Conservation (phyloP, 2,329 filamentous ascomycete species). For the Sporothrix sp. region DNA sequence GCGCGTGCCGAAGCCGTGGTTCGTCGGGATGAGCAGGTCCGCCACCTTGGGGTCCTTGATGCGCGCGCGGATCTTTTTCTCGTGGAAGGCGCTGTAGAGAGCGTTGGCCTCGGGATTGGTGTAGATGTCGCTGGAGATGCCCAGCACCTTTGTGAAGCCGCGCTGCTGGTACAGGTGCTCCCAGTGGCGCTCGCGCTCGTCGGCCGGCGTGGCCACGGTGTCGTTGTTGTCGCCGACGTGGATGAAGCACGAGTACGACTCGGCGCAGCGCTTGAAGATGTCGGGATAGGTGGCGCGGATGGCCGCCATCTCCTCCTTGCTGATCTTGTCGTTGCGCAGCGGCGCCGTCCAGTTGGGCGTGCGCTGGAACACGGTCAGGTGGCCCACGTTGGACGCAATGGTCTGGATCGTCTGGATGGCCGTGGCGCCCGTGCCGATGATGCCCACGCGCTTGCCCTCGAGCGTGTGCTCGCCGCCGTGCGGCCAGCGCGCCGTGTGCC, state of each 20-base stretch:
- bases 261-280: constrained; percentile 36
- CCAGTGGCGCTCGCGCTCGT: constrained; percentile 34
- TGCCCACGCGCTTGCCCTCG: constrained; percentile 16
- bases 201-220: constrained; percentile 30
- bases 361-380: constrained; percentile 42
- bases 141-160: constrained; percentile 9
- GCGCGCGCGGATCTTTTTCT: constrained; percentile 27
- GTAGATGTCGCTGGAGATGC: constrained; percentile 18
- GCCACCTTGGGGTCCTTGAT: constrained; percentile 25
- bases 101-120: constrained; percentile 24
- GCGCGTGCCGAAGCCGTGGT: constrained; percentile 37
- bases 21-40: constrained; percentile 33
- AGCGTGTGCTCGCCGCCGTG: constrained; percentile 6
- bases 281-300: constrained; percentile 27
- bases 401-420: constrained; percentile 18
- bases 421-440: constrained; percentile 19
- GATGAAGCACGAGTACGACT: constrained; percentile 41
- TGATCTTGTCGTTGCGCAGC: constrained; percentile 41
- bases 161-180: constrained; percentile 31
- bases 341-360: constrained; percentile 50
- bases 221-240: constrained; percentile 37
- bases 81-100: constrained; percentile 23
- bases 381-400: constrained; percentile 22
- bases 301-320: constrained; percentile 36
- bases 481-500: constrained; percentile 17